Evolutionary conservation across 768 basidiomycete genomes (phyloP).

Genomic region (Tricholoma sp.): DNA sequence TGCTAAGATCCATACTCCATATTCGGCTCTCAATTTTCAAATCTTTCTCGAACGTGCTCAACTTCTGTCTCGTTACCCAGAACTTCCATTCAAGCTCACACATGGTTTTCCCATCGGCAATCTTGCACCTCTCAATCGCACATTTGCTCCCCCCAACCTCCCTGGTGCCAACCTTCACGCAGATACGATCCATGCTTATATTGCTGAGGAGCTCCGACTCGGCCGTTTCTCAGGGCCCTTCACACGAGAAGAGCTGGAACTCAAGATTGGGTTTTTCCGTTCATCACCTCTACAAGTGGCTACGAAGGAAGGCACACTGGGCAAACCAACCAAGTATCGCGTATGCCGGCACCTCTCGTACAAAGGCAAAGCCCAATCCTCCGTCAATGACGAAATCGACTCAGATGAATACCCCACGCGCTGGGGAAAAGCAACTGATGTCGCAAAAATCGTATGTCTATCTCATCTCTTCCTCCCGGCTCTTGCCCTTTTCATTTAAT

Average conservation of each 20-base stretch:
- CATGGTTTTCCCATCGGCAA: conserved; percentile 2
- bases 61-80: not conserved
- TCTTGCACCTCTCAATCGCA: not conserved
- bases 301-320: conserved; percentile 3
- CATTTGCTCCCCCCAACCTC: not conserved
- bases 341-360: conserved; percentile 16
- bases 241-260: not conserved
- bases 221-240: no score
- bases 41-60: not conserved
- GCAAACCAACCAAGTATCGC: conserved; percentile 15
- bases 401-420: not conserved
- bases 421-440: not conserved
- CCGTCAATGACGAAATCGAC: conserved; percentile 19
- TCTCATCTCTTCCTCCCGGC: not conserved
- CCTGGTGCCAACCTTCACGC: not conserved
- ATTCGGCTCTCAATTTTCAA: conserved; percentile 1
- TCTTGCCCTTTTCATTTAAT: no score
- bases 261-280: not conserved
- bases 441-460: not conserved
- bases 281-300: not conserved
- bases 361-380: conserved; percentile 5
- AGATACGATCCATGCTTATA: no score
- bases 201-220: no score
- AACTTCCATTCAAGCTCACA: not conserved
- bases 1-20: conserved; percentile 1